Evolutionary conservation across 371 early-diverging fungal genomes (phyloP).

Genomic region (Batrachochytrium dendrobatidis): DNA sequence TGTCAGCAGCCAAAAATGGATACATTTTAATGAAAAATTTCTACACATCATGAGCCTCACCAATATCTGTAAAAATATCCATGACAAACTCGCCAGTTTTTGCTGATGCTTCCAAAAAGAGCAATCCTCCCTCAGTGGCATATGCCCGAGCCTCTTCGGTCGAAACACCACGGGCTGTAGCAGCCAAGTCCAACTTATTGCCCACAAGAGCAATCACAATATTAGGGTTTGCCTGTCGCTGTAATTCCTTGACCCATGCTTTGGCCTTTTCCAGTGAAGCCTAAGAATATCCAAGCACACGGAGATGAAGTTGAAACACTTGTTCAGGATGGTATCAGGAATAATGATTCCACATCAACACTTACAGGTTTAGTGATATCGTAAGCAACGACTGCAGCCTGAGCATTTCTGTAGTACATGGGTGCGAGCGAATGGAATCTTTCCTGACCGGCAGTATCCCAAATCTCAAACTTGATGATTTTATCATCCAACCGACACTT

Average conservation of each 20-base stretch:
- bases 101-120: conserved; percentile 93
- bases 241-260: conserved; percentile 97
- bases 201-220: conserved; percentile 96
- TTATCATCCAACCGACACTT: conserved; percentile 51
- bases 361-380: conserved; percentile 85
- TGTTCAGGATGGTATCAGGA: background rate
- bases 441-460: conserved; percentile 69
- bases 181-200: conserved; percentile 85
- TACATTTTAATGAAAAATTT: too few species aligned
- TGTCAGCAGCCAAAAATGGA: background rate
- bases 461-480: conserved; percentile 57
- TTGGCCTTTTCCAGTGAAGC: conserved; percentile 94
- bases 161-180: conserved; percentile 52
- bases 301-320: too few species aligned
- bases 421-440: conserved; percentile 84
- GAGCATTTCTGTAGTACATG: conserved; percentile 98
- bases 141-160: conserved; percentile 78
- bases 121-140: conserved; percentile 72
- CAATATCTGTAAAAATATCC: conserved; percentile 83
- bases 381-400: conserved; percentile 93
- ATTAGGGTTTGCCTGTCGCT: conserved; percentile 89
- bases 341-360: background rate
- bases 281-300: conserved; percentile 21
- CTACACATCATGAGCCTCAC: conserved; percentile 34
- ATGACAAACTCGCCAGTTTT: conserved; percentile 81